These are phyloP conservation scores for Scheffersomyces stipitis DNA, from an alignment of 805 yeast genomes.

Conservation along the genomic window DNA sequence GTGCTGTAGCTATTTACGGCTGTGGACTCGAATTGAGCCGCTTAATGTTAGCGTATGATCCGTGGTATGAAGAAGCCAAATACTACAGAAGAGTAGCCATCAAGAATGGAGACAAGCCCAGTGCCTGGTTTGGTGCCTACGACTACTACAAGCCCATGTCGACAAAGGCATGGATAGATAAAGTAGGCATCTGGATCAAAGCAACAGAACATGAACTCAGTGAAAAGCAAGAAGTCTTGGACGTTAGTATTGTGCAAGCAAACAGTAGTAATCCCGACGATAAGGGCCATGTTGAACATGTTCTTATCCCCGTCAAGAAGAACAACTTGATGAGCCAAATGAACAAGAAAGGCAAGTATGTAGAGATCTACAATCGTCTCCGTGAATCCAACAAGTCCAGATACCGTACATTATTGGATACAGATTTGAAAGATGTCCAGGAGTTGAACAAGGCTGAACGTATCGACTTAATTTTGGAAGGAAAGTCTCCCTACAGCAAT, in stretches of 20 bases:
- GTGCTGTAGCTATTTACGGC: slow-evolving; percentile 50
- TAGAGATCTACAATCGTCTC: slow-evolving; percentile 30
- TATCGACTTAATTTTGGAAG: slow-evolving; percentile 34
- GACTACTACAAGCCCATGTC: slow-evolving; percentile 54
- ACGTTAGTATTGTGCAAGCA: not conserved
- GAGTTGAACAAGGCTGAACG: slow-evolving; percentile 40
- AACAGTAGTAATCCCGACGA: not conserved
- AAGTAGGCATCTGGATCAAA: slow-evolving; percentile 15
- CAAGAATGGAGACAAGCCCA: slow-evolving; percentile 47
- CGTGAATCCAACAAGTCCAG: slow-evolving; percentile 21
- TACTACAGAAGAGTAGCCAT: slow-evolving; percentile 51
- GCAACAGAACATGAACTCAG: slow-evolving; percentile 2
- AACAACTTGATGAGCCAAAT: slow-evolving; percentile 9
- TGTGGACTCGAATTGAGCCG: slow-evolving; percentile 59
- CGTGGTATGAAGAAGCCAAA: slow-evolving; percentile 71
- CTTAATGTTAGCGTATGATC: slow-evolving; percentile 50
- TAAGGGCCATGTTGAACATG: not conserved
- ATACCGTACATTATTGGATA: slow-evolving; percentile 17
- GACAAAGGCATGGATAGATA: slow-evolving; percentile 32
- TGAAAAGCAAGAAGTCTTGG: not conserved
- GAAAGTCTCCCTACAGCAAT: slow-evolving; percentile 23
- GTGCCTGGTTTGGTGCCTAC: slow-evolving; percentile 69
- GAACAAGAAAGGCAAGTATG: slow-evolving; percentile 22
- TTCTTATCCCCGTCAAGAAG: not conserved
- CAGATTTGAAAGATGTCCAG: slow-evolving; percentile 28